Conservation (phyloP, 768 basidiomycete species). For the Lactarius sp. region DNA sequence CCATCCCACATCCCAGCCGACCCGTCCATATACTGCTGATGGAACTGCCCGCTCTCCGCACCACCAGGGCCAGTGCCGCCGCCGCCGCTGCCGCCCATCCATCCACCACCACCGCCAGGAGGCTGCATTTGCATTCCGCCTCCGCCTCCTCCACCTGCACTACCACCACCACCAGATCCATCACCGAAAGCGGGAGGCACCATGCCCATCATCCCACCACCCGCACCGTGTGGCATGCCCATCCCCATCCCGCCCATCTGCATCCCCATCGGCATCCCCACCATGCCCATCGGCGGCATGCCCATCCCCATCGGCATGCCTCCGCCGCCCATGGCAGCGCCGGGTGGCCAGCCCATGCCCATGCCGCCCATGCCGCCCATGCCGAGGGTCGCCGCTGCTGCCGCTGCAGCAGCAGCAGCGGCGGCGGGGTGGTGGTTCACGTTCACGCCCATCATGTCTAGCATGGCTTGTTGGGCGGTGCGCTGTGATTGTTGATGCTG, state of each 20-base stretch:
- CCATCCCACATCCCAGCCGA: constrained; percentile 36
- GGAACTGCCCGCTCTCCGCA: not conserved
- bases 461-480: constrained; percentile 8
- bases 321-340: too few species aligned
- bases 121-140: not conserved
- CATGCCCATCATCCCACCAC: not conserved
- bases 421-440: too few species aligned
- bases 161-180: not conserved
- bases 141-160: not conserved
- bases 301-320: constrained; percentile 22
- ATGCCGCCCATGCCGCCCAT: constrained; percentile 28
- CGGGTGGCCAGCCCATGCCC: not conserved
- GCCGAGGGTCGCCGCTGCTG: constrained; percentile 23
- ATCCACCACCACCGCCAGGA: constrained; percentile 28
- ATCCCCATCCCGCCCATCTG: constrained; percentile 23
- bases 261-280: constrained; percentile 7
- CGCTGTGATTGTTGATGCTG: not conserved
- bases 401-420: too few species aligned
- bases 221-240: not conserved
- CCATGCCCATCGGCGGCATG: constrained; percentile 22
- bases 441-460: constrained; percentile 19
- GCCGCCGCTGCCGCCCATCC: constrained; percentile 28
- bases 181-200: not conserved
- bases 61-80: too few species aligned
- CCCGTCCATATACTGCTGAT: constrained; percentile 29